Evolutionary conservation across 2,329 filamentous ascomycete species (phyloP).

Genomic region (Aspergillus persii): DNA sequence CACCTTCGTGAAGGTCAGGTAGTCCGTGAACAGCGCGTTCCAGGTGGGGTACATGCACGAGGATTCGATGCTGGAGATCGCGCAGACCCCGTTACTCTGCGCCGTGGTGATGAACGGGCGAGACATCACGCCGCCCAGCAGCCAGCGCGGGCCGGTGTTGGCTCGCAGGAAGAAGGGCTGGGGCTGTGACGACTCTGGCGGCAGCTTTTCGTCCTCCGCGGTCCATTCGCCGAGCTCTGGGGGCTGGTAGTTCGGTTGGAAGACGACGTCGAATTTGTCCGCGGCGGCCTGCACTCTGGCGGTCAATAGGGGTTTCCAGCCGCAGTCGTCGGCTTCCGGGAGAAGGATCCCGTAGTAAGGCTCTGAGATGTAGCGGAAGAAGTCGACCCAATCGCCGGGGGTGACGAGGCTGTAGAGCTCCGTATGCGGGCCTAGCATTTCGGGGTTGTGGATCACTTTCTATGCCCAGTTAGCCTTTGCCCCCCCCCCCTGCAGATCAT

Average conservation of each 20-base stretch:
- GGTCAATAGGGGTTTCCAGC: conserved; percentile 51
- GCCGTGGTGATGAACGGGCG: conserved; percentile 49
- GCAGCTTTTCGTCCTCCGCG: conserved; percentile 24
- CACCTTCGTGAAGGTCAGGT: conserved; percentile 46
- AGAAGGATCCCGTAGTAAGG: conserved; percentile 51
- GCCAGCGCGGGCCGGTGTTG: conserved; percentile 41
- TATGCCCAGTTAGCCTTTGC: conserved; percentile 21
- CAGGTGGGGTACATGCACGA: conserved; percentile 34
- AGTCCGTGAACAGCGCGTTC: conserved; percentile 32
- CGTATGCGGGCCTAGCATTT: conserved; percentile 54
- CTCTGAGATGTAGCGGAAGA: conserved; percentile 59
- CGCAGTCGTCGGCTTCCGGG: conserved; percentile 53
- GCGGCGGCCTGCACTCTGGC: conserved; percentile 57
- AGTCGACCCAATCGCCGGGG: conserved; percentile 60
- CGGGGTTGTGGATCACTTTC: conserved; percentile 56
- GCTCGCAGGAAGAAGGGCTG: conserved; percentile 50
- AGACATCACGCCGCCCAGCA: conserved; percentile 34
- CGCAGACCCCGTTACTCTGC: conserved; percentile 51
- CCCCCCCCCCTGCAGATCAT: background rate
- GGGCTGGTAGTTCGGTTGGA: conserved; percentile 48
- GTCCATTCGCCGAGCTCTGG: conserved; percentile 38
- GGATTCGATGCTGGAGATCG: conserved; percentile 54
- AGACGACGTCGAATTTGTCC: conserved; percentile 57
- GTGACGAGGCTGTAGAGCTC: conserved; percentile 56
- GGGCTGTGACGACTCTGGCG: conserved; percentile 29